phyloP scores from a whole-genome alignment of 2,329 filamentous ascomycete species.

The Penicillium sp. region DNA sequence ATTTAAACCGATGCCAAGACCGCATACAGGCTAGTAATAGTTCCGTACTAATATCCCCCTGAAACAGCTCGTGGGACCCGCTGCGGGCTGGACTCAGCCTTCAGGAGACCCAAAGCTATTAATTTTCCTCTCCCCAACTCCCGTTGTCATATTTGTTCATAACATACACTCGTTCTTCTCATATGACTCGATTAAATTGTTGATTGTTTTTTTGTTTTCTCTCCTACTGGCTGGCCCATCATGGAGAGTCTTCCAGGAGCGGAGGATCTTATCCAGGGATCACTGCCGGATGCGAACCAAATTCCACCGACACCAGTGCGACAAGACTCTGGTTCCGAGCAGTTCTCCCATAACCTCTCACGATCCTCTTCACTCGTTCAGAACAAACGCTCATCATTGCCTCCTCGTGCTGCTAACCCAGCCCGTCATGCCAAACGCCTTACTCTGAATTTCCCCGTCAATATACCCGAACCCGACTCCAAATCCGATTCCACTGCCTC shows the following conservation, averaged over 20 bases:
- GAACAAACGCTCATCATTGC: conserved; percentile 34
- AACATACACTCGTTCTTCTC: neutral
- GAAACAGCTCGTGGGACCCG: conserved; percentile 12
- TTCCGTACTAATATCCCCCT: conserved; percentile 5
- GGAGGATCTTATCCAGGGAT: conserved; percentile 26
- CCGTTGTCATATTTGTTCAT: neutral
- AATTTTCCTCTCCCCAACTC: conserved; percentile 2
- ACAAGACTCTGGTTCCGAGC: conserved; percentile 18
- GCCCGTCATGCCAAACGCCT: conserved; percentile 45
- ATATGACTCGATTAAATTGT: neutral
- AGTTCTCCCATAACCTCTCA: conserved; percentile 3
- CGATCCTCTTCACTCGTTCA: conserved; percentile 17
- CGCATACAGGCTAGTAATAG: neutral
- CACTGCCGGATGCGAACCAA: conserved; percentile 32
- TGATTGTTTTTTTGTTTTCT: conserved; percentile 13
- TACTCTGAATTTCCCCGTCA: conserved; percentile 48
- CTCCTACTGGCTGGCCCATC: conserved; percentile 28
- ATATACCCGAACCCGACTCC: conserved; percentile 21
- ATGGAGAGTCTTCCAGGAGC: conserved; percentile 35
- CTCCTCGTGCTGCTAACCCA: conserved; percentile 34
- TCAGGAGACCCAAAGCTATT: conserved; percentile 10
- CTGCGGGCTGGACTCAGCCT: conserved; percentile 14
- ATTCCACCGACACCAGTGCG: conserved; percentile 9
- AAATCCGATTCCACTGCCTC: conserved; percentile 27
- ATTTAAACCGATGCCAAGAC: conserved; percentile 3